These are phyloP conservation scores for Chalciporus sp. DNA, from an alignment of 1,284 basidiomycete species.

Conservation along the genomic window DNA sequence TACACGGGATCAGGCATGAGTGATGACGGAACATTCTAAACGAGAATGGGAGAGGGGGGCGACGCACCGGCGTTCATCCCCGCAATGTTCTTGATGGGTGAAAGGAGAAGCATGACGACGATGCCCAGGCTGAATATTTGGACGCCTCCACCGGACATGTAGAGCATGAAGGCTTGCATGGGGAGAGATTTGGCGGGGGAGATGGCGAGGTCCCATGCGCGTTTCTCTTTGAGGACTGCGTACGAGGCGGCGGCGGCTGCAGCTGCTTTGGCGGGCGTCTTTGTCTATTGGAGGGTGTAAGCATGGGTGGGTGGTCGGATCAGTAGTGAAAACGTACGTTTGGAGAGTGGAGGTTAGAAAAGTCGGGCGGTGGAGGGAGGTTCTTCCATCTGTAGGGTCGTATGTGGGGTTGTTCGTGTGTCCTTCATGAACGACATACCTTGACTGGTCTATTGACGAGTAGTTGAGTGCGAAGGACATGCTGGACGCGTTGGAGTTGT, in stretches of 20 bases:
- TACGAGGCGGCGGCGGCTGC: slow-evolving; percentile 49
- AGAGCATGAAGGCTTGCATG: slow-evolving; percentile 95
- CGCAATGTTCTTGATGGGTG: slow-evolving; percentile 79
- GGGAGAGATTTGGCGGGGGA: slow-evolving; percentile 86
- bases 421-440: slow-evolving; percentile 6
- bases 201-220: slow-evolving; percentile 88
- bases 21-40: too few relatives aligned
- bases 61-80: slow-evolving; percentile 73
- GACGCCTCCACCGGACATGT: slow-evolving; percentile 92
- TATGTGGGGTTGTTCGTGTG: neutral
- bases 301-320: neutral
- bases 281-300: slow-evolving; percentile 37
- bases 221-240: slow-evolving; percentile 71
- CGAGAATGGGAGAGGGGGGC: too few relatives aligned
- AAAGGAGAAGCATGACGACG: slow-evolving; percentile 84
- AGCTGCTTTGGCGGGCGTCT: slow-evolving; percentile 42
- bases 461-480: slow-evolving; percentile 36
- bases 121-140: slow-evolving; percentile 95
- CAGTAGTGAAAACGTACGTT: slow-evolving; percentile 19
- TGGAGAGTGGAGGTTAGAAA: slow-evolving; percentile 40
- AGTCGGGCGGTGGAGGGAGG: slow-evolving; percentile 65
- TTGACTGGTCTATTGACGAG: slow-evolving; percentile 27
- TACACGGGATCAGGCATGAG: slow-evolving; percentile 1
- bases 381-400: slow-evolving; percentile 53
- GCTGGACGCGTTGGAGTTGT: neutral